Evolutionary conservation across 2,329 filamentous ascomycete genomes (phyloP).

Genomic region (Xylaria sp.): DNA sequence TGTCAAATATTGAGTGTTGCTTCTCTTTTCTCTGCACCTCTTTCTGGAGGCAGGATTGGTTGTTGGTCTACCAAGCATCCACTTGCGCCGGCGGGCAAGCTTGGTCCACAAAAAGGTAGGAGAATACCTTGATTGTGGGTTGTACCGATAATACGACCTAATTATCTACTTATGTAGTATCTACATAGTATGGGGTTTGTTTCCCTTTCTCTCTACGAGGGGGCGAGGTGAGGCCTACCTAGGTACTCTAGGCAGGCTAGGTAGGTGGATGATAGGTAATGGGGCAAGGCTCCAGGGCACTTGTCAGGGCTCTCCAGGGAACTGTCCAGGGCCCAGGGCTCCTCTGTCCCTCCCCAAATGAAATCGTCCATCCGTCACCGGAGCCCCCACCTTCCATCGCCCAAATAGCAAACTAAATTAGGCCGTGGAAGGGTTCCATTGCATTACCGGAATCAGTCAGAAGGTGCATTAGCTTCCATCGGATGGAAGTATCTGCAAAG

Average conservation of each 20-base stretch:
- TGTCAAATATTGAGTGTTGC: not conserved
- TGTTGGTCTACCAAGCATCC: not conserved
- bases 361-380: constrained; percentile 29
- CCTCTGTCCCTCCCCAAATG: not conserved
- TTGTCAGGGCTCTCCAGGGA: not conserved
- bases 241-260: not conserved
- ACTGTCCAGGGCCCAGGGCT: not conserved
- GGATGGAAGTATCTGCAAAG: constrained; percentile 39
- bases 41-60: not conserved
- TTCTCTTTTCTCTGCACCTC: not conserved
- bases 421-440: constrained; percentile 31
- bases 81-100: not conserved
- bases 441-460: constrained; percentile 38
- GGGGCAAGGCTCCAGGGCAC: no score
- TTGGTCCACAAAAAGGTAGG: not conserved
- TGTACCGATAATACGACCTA: not conserved
- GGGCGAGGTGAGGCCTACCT: not conserved
- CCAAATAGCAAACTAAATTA: constrained; percentile 4
- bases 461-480: constrained; percentile 24
- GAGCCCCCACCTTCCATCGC: constrained; percentile 22
- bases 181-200: not conserved
- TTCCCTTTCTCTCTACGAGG: not conserved
- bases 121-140: not conserved
- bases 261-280: not conserved
- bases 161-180: not conserved